phyloP scores from a whole-genome alignment of 768 basidiomycete genomes.

The Termitomyces sp. region DNA sequence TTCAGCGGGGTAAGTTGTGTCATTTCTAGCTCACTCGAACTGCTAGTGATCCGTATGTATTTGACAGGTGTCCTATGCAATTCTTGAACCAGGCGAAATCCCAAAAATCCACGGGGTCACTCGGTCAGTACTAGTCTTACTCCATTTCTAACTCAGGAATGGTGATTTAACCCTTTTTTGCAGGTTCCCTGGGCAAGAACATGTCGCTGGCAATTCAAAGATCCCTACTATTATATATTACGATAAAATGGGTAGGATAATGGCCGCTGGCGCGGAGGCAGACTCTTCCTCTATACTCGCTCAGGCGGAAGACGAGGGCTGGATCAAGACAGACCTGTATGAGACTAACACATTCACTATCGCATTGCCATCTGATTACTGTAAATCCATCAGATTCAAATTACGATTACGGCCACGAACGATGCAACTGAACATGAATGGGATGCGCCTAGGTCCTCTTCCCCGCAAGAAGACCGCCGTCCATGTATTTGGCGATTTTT shows the following conservation, averaged over 20 bases:
- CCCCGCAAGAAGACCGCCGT: conserved; percentile 67
- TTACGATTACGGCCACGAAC: conserved; percentile 72
- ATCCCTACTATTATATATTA: conserved; percentile 79
- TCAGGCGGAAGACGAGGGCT: conserved; percentile 72
- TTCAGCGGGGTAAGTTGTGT: conserved; percentile 62
- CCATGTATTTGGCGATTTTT: conserved; percentile 77
- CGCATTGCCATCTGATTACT: neutral
- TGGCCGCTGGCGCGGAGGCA: conserved; percentile 75
- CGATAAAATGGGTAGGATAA: conserved; percentile 59
- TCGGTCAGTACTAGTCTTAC: conserved; percentile 47
- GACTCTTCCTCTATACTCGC: conserved; percentile 55
- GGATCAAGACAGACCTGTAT: conserved; percentile 75
- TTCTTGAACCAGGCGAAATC: conserved; percentile 76
- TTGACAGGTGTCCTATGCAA: conserved; percentile 68
- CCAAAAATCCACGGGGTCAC: conserved; percentile 82
- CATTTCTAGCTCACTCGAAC: neutral
- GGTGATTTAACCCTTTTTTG: conserved; percentile 12
- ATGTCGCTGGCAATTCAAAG: conserved; percentile 82
- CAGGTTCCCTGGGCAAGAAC: conserved; percentile 83
- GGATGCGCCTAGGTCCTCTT: conserved; percentile 69
- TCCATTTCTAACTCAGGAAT: neutral
- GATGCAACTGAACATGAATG: conserved; percentile 83
- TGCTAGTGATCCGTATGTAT: neutral
- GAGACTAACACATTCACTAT: conserved; percentile 22
- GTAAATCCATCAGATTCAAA: conserved; percentile 64